These are phyloP conservation scores for Flueggea neowawraea DNA, from an alignment of 441 rosid species.

Conservation along the genomic window DNA sequence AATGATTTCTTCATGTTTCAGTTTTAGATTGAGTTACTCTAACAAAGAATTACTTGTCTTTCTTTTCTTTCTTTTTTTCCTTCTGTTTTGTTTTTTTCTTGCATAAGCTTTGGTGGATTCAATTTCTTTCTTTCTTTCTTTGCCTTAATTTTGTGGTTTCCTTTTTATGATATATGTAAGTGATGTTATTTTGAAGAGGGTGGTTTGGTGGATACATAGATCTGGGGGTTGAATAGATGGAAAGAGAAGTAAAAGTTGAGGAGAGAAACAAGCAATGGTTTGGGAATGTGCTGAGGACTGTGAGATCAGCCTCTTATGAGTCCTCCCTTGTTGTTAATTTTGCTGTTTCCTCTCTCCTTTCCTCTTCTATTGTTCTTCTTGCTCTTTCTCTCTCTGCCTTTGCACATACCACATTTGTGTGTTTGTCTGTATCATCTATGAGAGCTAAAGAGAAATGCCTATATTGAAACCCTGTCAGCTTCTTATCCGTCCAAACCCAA, in stretches of 20 bases:
- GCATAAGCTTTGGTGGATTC: constrained; percentile 9
- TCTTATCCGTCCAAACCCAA: constrained; percentile 30
- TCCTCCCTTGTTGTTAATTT: constrained; percentile 61
- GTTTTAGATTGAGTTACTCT: constrained; percentile 40
- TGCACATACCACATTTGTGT: too few relatives aligned
- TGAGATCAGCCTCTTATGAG: constrained; percentile 50
- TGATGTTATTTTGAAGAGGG: constrained; percentile 27
- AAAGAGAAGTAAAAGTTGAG: constrained; percentile 24
- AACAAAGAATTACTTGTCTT: constrained; percentile 48
- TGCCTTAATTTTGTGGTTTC: neutral
- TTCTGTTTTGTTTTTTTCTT: constrained; percentile 25
- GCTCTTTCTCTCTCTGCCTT: constrained; percentile 24
- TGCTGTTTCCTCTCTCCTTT: constrained; percentile 30
- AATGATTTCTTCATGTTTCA: constrained; percentile 4
- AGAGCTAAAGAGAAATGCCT: constrained; percentile 21
- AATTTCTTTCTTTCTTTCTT: constrained; percentile 18
- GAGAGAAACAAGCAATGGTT: constrained; percentile 21
- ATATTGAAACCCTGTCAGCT: constrained; percentile 30
- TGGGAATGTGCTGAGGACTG: constrained; percentile 23
- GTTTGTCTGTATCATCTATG: constrained; percentile 20
- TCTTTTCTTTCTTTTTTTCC: constrained; percentile 12
- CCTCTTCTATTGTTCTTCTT: constrained; percentile 14
- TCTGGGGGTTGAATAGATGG: constrained; percentile 47
- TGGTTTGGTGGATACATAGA: constrained; percentile 50
- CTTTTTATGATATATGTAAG: constrained; percentile 14